A percentile compares a stretch with the other conserved stretches of the same genome.
Evolutionary conservation across 163 green algal species (phyloP).

Genomic region (Chloromonas sp.): DNA sequence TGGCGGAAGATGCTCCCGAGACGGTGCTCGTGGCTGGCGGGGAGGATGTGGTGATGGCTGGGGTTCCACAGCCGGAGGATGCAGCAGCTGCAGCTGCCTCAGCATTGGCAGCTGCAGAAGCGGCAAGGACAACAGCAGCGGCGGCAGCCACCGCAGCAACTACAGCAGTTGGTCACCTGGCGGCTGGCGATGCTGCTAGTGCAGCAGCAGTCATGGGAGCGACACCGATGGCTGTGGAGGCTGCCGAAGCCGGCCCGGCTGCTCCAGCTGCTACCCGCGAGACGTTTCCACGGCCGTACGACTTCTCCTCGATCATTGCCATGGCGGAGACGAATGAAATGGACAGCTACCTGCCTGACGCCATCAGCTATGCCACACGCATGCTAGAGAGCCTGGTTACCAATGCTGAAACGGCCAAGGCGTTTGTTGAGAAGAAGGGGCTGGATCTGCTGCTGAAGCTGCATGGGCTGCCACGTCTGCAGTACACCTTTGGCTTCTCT

Average conservation of each 20-base stretch:
- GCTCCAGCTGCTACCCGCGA: not conserved
- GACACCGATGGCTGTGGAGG: not conserved
- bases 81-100: too few relatives aligned
- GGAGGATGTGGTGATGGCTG: too few relatives aligned
- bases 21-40: too few relatives aligned
- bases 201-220: not conserved
- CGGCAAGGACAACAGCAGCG: too few relatives aligned
- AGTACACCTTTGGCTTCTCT: slow-evolving; percentile 72
- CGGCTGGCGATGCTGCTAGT: too few relatives aligned
- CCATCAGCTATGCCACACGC: slow-evolving; percentile 60
- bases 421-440: slow-evolving; percentile 75
- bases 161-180: not conserved
- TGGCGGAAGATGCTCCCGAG: too few relatives aligned
- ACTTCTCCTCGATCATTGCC: slow-evolving; percentile 18
- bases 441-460: slow-evolving; percentile 65
- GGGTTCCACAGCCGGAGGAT: too few relatives aligned
- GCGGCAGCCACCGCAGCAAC: slow-evolving; percentile 2
- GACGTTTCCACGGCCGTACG: slow-evolving; percentile 13
- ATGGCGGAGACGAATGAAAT: not conserved
- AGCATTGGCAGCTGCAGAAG: too few relatives aligned
- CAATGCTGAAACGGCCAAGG: slow-evolving; percentile 56
- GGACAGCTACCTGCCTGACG: slow-evolving; percentile 61
- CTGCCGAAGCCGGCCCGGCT: not conserved
- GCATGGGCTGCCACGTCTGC: slow-evolving; percentile 72
- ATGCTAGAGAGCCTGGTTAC: slow-evolving; percentile 80